phyloP scores from a whole-genome alignment of 1,284 basidiomycete genomes.

The Leccinum ponderosum region DNA sequence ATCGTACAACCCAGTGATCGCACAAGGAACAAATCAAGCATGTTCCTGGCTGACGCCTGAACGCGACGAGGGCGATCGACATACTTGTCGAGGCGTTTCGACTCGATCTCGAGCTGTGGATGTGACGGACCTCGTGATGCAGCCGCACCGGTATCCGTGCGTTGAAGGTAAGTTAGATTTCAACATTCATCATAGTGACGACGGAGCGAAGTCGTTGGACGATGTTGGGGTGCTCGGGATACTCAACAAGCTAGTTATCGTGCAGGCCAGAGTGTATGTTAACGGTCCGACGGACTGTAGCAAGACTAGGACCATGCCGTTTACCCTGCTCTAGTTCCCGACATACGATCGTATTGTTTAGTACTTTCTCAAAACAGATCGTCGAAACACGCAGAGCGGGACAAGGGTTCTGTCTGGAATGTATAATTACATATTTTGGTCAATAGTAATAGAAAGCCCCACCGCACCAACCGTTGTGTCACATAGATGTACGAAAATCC shows the following conservation, averaged over 20 bases:
- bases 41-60: conserved; percentile 36
- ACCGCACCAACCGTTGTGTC: neutral
- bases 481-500: conserved; percentile 12
- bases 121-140: conserved; percentile 38
- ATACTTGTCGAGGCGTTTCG: conserved; percentile 43
- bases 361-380: conserved; percentile 28
- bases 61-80: conserved; percentile 41
- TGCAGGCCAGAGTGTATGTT: conserved; percentile 45
- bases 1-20: neutral
- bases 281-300: conserved; percentile 43
- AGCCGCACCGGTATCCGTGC: conserved; percentile 20
- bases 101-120: conserved; percentile 41
- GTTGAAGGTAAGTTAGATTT: conserved; percentile 24
- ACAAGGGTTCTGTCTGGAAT: conserved; percentile 15
- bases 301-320: conserved; percentile 36
- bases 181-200: conserved; percentile 12
- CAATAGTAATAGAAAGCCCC: conserved; percentile 8
- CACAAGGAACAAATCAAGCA: conserved; percentile 39
- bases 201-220: conserved; percentile 29
- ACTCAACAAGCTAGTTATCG: conserved; percentile 48
- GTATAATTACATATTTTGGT: conserved; percentile 28
- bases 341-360: neutral
- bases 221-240: conserved; percentile 50
- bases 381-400: conserved; percentile 21
- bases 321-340: neutral